Base-by-base conservation (phyloP, 2,329 filamentous ascomycete species). In the Sclerotinia trifoliorum region DNA sequence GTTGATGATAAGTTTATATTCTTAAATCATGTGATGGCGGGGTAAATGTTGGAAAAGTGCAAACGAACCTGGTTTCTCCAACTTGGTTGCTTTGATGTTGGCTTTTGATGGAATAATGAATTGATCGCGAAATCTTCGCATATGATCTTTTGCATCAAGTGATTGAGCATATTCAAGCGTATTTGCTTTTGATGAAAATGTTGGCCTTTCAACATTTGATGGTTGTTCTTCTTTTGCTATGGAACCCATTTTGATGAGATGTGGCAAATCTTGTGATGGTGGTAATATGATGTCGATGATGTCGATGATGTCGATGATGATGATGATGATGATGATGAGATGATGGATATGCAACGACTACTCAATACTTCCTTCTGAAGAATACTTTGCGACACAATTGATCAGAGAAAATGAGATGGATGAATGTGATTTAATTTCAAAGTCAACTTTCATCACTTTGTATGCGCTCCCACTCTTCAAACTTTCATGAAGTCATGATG, bases 61-160 rank as follows among this genome's bases (percentile, higher is more conserved):
- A 13, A 42, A 66, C 65, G n/a, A 62, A 67, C 65, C 65, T 62
- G 65, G 65, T 44, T 67, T 67, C 15, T n/a, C 65, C 29, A 67
- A 29, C 0, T 83, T 86, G 71, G 83, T 89, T 71, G 90, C 85
- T 77, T 85, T 88, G 57, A 95, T 79, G 52, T 93, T 91, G 13
- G 81, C 82, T 77, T 88, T 92, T 3, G 90, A 90, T 0, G 93
- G 93, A 57, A 96, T 88, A 60, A 90, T 84, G 77, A 94, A 97
- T 73, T 94, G 85, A 32, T 87, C 80, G 44, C 92, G 85, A 66
- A 92, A 83, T 68, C 83, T 80, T 21, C 80, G 79, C 51, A 93
- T 78, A n/a, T 82, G 79, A 75, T 92, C 89, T 73, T 86, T 81
- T 0, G 80, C 78, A 77, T 92, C 90, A 7, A 91, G 81, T 35